Conservation (phyloP, 1,284 basidiomycete genomes). For the Cryptococcus sp. region DNA sequence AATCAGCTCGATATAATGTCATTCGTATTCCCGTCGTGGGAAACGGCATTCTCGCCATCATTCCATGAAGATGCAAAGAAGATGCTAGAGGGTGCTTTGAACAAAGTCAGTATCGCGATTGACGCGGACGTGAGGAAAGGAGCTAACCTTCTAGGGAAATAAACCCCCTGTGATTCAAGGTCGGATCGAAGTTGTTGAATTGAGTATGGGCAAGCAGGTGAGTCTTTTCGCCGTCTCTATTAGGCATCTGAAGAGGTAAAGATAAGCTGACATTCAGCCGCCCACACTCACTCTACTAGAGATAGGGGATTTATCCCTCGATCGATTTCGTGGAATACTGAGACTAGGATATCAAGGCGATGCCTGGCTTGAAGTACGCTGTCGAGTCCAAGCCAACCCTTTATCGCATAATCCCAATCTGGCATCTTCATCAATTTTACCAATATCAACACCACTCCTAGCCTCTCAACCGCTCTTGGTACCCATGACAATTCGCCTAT, state of each 20-base stretch:
- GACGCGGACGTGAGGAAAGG: too few relatives aligned
- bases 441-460: slow-evolving; percentile 73
- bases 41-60: slow-evolving; percentile 82
- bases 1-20: slow-evolving; percentile 60
- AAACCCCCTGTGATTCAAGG: slow-evolving; percentile 98
- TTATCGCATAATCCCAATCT: slow-evolving; percentile 74
- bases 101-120: slow-evolving; percentile 60
- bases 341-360: slow-evolving; percentile 93
- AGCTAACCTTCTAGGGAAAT: slow-evolving; percentile 56
- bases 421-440: slow-evolving; percentile 65
- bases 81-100: slow-evolving; percentile 90
- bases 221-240: slow-evolving; percentile 31
- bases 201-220: slow-evolving; percentile 97
- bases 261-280: slow-evolving; percentile 56
- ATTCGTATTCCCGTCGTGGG: slow-evolving; percentile 91
- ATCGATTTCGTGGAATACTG: slow-evolving; percentile 97
- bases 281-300: slow-evolving; percentile 96
- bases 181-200: slow-evolving; percentile 92
- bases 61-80: slow-evolving; percentile 90
- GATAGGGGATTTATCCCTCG: slow-evolving; percentile 91
- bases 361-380: slow-evolving; percentile 90
- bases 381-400: slow-evolving; percentile 73
- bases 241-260: too few relatives aligned
- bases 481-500: slow-evolving; percentile 96
- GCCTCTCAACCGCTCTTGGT: slow-evolving; percentile 91